These are phyloP conservation scores for Leccinum fibrillosum DNA, from an alignment of 768 basidiomycete species.

Conservation along the genomic window DNA sequence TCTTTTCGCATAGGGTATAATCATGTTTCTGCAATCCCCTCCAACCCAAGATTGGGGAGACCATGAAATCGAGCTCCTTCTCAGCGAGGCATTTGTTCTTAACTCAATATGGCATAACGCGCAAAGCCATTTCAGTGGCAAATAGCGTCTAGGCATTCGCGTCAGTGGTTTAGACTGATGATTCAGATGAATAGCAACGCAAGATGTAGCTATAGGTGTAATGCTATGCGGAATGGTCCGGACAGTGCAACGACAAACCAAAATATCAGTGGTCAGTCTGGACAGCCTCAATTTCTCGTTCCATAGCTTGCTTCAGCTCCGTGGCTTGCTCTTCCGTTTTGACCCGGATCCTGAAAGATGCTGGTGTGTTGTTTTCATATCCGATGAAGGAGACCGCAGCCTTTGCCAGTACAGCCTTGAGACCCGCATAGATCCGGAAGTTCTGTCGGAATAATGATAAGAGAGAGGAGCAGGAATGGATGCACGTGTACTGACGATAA, in stretches of 20 bases:
- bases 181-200: conserved; percentile 11
- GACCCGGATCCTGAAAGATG: conserved; percentile 60
- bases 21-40: conserved; percentile 95
- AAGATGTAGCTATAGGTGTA: conserved; percentile 25
- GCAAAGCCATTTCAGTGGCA: conserved; percentile 77
- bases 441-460: conserved; percentile 47
- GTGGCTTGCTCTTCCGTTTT: conserved; percentile 56
- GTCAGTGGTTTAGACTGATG: neutral
- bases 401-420: conserved; percentile 52
- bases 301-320: conserved; percentile 56
- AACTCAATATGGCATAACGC: conserved; percentile 93
- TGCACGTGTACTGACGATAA: conserved; percentile 51
- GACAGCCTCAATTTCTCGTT: conserved; percentile 57
- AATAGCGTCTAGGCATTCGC: conserved; percentile 25
- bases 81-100: conserved; percentile 94
- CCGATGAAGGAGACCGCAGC: conserved; percentile 65
- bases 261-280: conserved; percentile 19
- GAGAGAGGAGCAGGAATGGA: neutral
- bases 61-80: conserved; percentile 91
- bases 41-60: conserved; percentile 95
- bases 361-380: conserved; percentile 54
- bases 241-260: neutral
- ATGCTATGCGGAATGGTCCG: conserved; percentile 15
- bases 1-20: conserved; percentile 69
- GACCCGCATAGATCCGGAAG: conserved; percentile 60